Evolutionary conservation across 2,329 filamentous ascomycete genomes (phyloP), one percentile per base, ranked within the genome.

Genomic region (Aspergillus melleus): DNA sequence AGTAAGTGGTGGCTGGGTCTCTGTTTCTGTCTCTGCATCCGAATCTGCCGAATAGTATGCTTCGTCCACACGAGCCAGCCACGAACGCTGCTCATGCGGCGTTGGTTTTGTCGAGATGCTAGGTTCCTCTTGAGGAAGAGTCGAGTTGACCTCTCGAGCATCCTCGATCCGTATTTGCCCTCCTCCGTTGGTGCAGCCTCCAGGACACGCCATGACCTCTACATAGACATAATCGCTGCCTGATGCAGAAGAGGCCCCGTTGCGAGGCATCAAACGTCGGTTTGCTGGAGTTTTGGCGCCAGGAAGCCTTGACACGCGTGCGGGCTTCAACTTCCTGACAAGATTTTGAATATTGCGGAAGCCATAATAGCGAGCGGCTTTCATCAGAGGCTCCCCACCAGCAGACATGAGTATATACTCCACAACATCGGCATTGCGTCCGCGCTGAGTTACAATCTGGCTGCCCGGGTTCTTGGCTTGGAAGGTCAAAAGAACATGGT

Each of bases 301-400:
- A 1, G 92, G 91, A 80, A 96, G 88, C 58, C 90, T 86, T 49
- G 90, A 94, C 6, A 85, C 82, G 59, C 86, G 88, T 0, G 89
- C 86, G 0, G 95, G 95, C 74, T 96, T 96, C 52, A 99, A 79
- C 62, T 89, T 88, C n/a, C 95, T 88, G 16, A 99, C 95, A 5
- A 99, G 85, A 71, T 99, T 99, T 75, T 98, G 95, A 63, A 99
- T 99, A 72, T 99, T 99, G 55, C 95, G 86, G 81, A 99, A 99
- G 6, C 95, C 95, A 74, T 99, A 99, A 76, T 94, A 99, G 54
- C 95, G 88, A 4, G 94, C 94, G 20, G 91, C 90, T 72, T 87
- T 90, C 78, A 96, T 87, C 2, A 96, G 75, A 3, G 83, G 77
- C 62, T 87, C 79, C 10, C 84, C 84, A 2, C 80, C 54, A 77